Base-by-base conservation (phyloP, 352 stramenopile species). In the Thalassiosira sp. region DNA sequence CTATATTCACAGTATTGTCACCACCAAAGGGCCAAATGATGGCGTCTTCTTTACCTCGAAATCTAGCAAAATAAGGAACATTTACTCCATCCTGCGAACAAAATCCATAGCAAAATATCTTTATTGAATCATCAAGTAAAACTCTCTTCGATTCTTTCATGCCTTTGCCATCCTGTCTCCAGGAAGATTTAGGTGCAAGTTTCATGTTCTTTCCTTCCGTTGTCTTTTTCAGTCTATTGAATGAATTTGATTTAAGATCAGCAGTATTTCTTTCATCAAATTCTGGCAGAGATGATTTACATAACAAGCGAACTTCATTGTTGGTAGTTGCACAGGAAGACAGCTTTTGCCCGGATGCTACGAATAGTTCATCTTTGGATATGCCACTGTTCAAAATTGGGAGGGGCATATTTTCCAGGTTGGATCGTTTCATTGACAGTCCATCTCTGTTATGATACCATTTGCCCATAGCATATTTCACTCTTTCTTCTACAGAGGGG, bases 401-500 rank as follows among this genome's bases (percentile, higher is more conserved):
- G 8, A 20, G 22, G 33, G 27, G 18, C 8, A 63, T 18, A 15
- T 45, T 16, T 35, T 59, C 15, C 11, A 62, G 16, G 11, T 57
- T 46, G 35, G 22, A 59, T 65, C 59, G 40, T 52, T 76, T 65
- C 59, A 82, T 77, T 1, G 43, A 76, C 40, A 71, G 20, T 33
- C 27, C 40, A 18, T 51, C 20, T 20, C 43, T 52, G 33, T 63
- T 53, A 31, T 72, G 16, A 73, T 90, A 86, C 82, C 82, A 93
- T 24, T 88, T 84, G 0, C 69, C 76, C 77, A 88, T 88, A 37
- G 81, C 82, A 43, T 89, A 51, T 46, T 84, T 64, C 3, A 91
- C 60, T 43, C 85, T 76, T 49, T 91, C 77, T 75, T 91, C 77
- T 5, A 89, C 61, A 7, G 81, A 89, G 7, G 87, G 83, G 61